A percentile compares a stretch with the other conserved stretches of the same genome.
Conservation (phyloP, 768 basidiomycete species). For the Daedalea quercina region DNA sequence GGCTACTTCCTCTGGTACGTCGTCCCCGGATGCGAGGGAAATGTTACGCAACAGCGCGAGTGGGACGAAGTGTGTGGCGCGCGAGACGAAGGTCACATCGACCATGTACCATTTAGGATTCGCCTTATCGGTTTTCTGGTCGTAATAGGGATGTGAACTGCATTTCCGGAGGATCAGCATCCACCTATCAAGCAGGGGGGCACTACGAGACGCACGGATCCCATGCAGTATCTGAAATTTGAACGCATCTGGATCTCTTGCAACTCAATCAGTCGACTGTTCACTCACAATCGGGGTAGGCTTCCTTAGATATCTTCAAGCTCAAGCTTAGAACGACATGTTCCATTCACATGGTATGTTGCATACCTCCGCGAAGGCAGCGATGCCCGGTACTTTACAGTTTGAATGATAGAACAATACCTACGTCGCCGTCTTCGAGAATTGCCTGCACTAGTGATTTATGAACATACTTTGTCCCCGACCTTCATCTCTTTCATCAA, state of each 20-base stretch:
- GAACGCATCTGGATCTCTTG: not conserved
- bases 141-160: constrained; percentile 75
- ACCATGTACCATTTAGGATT: constrained; percentile 95
- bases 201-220: constrained; percentile 52
- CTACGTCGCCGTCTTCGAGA: constrained; percentile 28
- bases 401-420: constrained; percentile 86
- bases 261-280: not conserved
- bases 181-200: constrained; percentile 6
- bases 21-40: constrained; percentile 30
- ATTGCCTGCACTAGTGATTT: not conserved
- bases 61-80: constrained; percentile 69
- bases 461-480: constrained; percentile 56
- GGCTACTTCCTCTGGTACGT: constrained; percentile 45
- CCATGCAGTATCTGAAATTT: constrained; percentile 76
- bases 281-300: constrained; percentile 83
- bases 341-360: not conserved
- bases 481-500: constrained; percentile 75
- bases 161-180: not conserved
- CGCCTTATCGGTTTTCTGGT: constrained; percentile 74
- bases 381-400: constrained; percentile 78
- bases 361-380: constrained; percentile 71
- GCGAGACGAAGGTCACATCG: constrained; percentile 59
- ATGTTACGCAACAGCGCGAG: constrained; percentile 68
- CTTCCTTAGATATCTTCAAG: constrained; percentile 65
- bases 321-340: not conserved